Evolutionary conservation across 495 filamentous ascomycete genomes (phyloP).

Genomic region (Lasiosphaeria miniovina): DNA sequence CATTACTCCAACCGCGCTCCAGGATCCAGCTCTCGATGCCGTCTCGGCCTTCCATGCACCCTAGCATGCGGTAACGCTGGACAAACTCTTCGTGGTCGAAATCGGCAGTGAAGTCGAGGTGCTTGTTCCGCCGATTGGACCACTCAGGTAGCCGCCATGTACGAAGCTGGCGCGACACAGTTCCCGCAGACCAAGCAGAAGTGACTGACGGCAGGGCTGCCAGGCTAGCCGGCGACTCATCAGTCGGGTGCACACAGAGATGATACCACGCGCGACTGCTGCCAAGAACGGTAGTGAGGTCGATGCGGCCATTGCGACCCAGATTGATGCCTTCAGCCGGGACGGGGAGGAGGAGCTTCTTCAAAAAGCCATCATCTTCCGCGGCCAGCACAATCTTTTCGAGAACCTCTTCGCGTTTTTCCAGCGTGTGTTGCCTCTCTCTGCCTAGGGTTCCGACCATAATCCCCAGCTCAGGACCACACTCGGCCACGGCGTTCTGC

Average conservation of each 20-base stretch:
- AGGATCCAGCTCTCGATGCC: slow-evolving; percentile 95
- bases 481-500: slow-evolving; percentile 72
- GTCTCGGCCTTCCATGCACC: slow-evolving; percentile 85
- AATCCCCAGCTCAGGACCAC: slow-evolving; percentile 79
- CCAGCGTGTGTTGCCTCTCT: slow-evolving; percentile 73
- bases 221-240: slow-evolving; percentile 72
- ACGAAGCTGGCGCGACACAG: slow-evolving; percentile 86
- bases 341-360: slow-evolving; percentile 75
- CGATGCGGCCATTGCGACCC: slow-evolving; percentile 70
- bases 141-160: slow-evolving; percentile 93
- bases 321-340: slow-evolving; percentile 71
- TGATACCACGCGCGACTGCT: slow-evolving; percentile 96
- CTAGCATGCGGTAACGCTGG: slow-evolving; percentile 73
- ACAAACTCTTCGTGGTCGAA: slow-evolving; percentile 94
- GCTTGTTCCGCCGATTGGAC: slow-evolving; percentile 88
- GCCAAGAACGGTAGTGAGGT: slow-evolving; percentile 63
- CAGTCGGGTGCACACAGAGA: slow-evolving; percentile 84
- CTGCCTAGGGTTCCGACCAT: slow-evolving; percentile 59
- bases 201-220: slow-evolving; percentile 57
- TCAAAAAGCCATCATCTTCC: slow-evolving; percentile 82
- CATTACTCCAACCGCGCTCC: slow-evolving; percentile 96
- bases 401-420: slow-evolving; percentile 75
- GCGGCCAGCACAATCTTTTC: slow-evolving; percentile 80
- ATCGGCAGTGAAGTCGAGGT: slow-evolving; percentile 94
- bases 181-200: slow-evolving; percentile 83